Evolutionary conservation across 768 basidiomycete species (phyloP).

Genomic region (Pulveroboletus ravenelii): DNA sequence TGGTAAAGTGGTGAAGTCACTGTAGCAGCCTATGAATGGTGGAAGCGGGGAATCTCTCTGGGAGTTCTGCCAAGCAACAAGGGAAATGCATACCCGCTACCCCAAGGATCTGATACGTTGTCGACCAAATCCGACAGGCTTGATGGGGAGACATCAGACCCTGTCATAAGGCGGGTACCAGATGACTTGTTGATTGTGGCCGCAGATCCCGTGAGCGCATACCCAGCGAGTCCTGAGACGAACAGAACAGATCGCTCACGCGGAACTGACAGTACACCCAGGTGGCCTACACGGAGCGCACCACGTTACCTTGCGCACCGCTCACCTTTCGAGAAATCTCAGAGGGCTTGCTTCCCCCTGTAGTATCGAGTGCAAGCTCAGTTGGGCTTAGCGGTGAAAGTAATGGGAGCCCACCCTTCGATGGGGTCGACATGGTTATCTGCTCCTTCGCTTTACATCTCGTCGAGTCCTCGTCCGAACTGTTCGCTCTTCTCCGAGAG

Average conservation of each 20-base stretch:
- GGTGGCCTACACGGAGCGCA: slow-evolving; percentile 52
- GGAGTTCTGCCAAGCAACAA: slow-evolving; percentile 20
- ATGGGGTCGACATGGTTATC: slow-evolving; percentile 54
- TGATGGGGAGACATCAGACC: background rate
- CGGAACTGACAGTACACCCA: slow-evolving; percentile 47
- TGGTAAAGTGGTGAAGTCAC: slow-evolving; percentile 59
- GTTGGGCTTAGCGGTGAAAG: background rate
- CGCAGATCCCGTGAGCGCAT: slow-evolving; percentile 24
- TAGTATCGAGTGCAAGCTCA: slow-evolving; percentile 9
- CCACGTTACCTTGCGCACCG: slow-evolving; percentile 48
- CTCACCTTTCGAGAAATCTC: slow-evolving; percentile 63
- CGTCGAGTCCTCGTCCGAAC: slow-evolving; percentile 51
- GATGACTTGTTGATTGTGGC: slow-evolving; percentile 18
- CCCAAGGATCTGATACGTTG: background rate
- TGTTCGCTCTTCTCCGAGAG: slow-evolving; percentile 63
- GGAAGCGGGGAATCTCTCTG: slow-evolving; percentile 32
- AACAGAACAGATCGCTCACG: slow-evolving; percentile 8
- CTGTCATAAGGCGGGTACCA: slow-evolving; percentile 5
- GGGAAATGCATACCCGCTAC: background rate
- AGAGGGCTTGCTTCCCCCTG: slow-evolving; percentile 46
- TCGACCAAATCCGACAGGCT: background rate
- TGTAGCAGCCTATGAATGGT: slow-evolving; percentile 58
- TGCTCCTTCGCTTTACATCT: slow-evolving; percentile 77
- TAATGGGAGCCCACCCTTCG: background rate
- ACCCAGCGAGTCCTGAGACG: background rate